Conservation (phyloP, 441 rosid genomes). For the Biscutella laevigata region DNA sequence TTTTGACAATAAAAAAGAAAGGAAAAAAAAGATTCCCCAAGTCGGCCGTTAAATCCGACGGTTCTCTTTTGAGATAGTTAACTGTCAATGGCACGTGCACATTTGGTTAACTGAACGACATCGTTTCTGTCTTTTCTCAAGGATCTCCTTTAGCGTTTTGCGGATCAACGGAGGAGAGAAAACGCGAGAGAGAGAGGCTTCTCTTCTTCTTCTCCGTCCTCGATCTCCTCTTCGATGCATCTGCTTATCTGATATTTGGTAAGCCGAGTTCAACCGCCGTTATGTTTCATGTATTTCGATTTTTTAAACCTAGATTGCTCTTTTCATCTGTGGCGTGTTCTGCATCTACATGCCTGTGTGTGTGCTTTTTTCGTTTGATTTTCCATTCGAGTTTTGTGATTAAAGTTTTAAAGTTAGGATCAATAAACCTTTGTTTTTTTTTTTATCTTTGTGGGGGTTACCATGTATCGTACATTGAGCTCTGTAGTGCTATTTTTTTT, state of each 20-base stretch:
- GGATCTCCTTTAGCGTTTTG: conserved; percentile 1
- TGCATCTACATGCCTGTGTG: too few species aligned
- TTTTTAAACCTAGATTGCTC: not conserved
- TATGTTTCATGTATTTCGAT: not conserved
- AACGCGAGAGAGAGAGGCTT: not conserved
- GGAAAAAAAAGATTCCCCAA: not conserved
- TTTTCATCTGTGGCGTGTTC: not conserved
- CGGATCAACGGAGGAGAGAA: conserved; percentile 11
- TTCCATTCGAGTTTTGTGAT: not conserved
- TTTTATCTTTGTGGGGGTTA: too few species aligned
- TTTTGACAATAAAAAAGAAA: not conserved
- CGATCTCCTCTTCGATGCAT: conserved; percentile 13
- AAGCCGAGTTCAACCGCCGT: not conserved
- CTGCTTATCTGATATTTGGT: not conserved
- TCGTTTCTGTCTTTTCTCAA: not conserved
- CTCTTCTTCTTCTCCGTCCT: conserved; percentile 5
- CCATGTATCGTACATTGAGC: not conserved
- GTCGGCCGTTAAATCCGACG: conserved; percentile 9
- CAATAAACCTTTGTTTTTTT: not conserved
- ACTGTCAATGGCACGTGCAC: not conserved
- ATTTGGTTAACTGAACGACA: not conserved
- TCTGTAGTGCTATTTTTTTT: not conserved
- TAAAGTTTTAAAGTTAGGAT: not conserved
- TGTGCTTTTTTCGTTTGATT: too few species aligned
- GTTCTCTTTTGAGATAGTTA: not conserved